A percentile compares a stretch with the other conserved stretches of the same genome.
Evolutionary conservation across 2,329 filamentous ascomycete genomes (phyloP).

Genomic region (Monosporascus sp.): DNA sequence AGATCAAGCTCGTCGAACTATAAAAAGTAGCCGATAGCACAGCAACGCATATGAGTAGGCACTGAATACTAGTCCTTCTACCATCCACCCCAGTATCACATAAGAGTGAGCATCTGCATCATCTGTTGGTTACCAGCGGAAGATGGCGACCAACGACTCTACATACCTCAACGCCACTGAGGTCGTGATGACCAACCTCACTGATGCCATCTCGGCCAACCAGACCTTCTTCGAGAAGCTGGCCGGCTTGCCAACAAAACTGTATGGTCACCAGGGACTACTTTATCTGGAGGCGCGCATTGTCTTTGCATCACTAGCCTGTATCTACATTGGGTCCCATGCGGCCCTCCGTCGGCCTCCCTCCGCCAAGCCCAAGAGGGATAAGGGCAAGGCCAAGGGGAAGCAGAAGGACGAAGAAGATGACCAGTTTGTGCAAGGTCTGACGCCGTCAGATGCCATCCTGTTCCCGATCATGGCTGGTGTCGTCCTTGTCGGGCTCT

Average conservation of each 20-base stretch:
- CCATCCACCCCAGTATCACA: background rate
- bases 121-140: background rate
- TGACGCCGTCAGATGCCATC: slow-evolving; percentile 75
- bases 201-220: slow-evolving; percentile 8
- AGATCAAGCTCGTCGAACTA: too few relatives aligned
- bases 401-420: slow-evolving; percentile 45
- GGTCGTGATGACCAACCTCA: slow-evolving; percentile 17
- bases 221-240: slow-evolving; percentile 25
- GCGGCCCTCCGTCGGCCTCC: slow-evolving; percentile 79
- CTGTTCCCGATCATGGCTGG: slow-evolving; percentile 78
- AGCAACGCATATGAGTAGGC: too few relatives aligned
- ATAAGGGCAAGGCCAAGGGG: slow-evolving; percentile 35
- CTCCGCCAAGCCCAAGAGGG: slow-evolving; percentile 61
- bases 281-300: slow-evolving; percentile 43
- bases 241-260: slow-evolving; percentile 21
- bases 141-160: slow-evolving; percentile 21
- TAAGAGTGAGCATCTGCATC: background rate
- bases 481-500: slow-evolving; percentile 65
- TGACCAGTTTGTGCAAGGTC: slow-evolving; percentile 51
- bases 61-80: background rate
- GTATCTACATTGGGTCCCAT: slow-evolving; percentile 80
- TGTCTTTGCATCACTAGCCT: slow-evolving; percentile 64
- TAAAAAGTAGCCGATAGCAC: too few relatives aligned
- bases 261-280: slow-evolving; percentile 31
- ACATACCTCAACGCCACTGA: slow-evolving; percentile 14